Base-by-base conservation (phyloP, 2,329 filamentous ascomycete species). In the Grosmannia huntii region DNA sequence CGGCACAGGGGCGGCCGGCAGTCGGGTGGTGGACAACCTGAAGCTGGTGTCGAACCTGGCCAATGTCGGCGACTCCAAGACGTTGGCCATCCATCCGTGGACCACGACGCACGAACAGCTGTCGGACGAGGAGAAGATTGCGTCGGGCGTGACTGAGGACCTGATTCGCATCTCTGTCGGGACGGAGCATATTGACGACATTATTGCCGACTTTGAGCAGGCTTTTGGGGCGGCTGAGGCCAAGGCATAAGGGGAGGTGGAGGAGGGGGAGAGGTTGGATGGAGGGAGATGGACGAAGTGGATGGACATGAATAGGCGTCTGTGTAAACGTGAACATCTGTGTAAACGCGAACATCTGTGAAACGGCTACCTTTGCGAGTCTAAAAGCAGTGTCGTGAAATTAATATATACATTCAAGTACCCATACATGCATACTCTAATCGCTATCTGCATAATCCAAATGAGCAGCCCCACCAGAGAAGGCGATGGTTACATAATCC, bases 21-120 rank as follows among this genome's bases (percentile, higher is more conserved):
- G 84, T 70, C 84, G 90, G 72, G 83, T 97, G 36, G 94, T 97
- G 56, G 94, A 99, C 72, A 84, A 84, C 65, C 95, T 99, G 77
- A 94, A 95, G 80, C 75, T 99, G 65, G 90, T 97, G 66, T 95
- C 90, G 21, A 96, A 97, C 73, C 76, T 97, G 65, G 94, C 94
- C 59, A 99, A 99, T 69, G 91, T 97, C 31, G 92, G 92, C 59
- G 92, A 97, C 71, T 89, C 88, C 54, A 97, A 97, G 81, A 95
- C 91, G 7, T 76, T 96, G 62, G 91, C 91, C 27, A 95, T 96
- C 65, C 91, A 96, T 73, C 92, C 92, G 25, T 96, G 90, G 89
- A 88, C 85, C 6, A 96, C 92, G 3, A 97, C 92, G 2, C 92
- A 97, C 71, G 88, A 95, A 76, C 92, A 97, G 75, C 79, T 97